Base-by-base conservation (phyloP, 352 stramenopile species). In the Pythium oligandrum region DNA sequence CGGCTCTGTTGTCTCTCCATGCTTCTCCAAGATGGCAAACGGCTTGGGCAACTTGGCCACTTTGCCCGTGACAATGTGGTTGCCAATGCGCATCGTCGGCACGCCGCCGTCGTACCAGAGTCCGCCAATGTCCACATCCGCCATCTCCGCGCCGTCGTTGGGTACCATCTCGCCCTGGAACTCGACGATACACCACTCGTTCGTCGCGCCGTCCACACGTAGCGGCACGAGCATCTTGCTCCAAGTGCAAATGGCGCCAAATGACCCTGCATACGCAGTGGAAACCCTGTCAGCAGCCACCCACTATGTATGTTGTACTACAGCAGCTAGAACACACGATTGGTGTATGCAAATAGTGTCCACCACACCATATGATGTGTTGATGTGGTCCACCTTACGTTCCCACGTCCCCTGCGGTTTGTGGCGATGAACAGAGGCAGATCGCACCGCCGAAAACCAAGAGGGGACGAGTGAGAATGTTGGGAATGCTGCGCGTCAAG, bases 111-210 rank as follows among this genome's bases (percentile, higher is more conserved):
- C 49, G 51, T 84, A 91, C 40, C 83, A 75, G 38, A 95, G 66
- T 54, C 71, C 74, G 26, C 85, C 85, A 36, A 95, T 73, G 3
- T 85, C 64, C 3, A 86, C 50, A 48, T 61, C 57, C 17, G 59
- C 53, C 55, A 91, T 68, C 37, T 74, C 63, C 3, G 51, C 48
- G 4, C 57, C 68, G 8, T 71, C 68, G 31, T 78, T 68, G 3
- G 55, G 44, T 10, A 95, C 60, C 3, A 95, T 46, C 37, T 92
- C 69, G 17, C 84, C 85, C 52, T 95, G 85, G 34, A 95, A 76
- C 68, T 95, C 85, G 33, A 95, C 63, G 42, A 95, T 54, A 59
- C 75, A 90, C 85, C 85, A 95, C 66, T 91, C 83, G 34, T 75
- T 82, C 11, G 54, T 50, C 32, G 77, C 78, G 43, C 62, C 74